phyloP scores from a whole-genome alignment of 1,284 basidiomycete genomes.

The Ceratobasidium sp. region DNA sequence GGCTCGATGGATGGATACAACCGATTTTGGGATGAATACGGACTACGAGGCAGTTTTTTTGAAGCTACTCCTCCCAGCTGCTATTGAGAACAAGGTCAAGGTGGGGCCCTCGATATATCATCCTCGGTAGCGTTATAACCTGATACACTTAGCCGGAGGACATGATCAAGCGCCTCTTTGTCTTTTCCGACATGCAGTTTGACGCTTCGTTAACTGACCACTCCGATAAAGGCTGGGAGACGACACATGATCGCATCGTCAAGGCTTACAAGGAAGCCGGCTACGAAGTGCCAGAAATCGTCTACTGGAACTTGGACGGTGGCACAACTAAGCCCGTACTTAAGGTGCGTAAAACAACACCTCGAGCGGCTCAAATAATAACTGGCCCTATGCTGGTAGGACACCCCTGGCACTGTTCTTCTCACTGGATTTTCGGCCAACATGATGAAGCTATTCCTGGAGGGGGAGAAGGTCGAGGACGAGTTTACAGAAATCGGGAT shows the following conservation, averaged over 20 bases:
- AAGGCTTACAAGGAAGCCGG: conserved; percentile 68
- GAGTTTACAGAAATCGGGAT: conserved; percentile 52
- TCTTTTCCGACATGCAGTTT: conserved; percentile 85
- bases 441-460: conserved; percentile 80
- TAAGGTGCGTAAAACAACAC: conserved; percentile 8
- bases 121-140: neutral
- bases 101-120: neutral
- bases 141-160: conserved; percentile 61
- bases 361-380: neutral
- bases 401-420: conserved; percentile 68
- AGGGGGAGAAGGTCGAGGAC: conserved; percentile 58
- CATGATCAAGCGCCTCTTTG: conserved; percentile 77
- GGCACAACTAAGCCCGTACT: conserved; percentile 42
- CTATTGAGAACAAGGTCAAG: conserved; percentile 66
- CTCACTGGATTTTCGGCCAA: conserved; percentile 77
- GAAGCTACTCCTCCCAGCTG: conserved; percentile 70
- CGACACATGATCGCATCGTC: conserved; percentile 70
- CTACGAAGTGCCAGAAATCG: conserved; percentile 76
- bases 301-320: conserved; percentile 65
- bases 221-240: conserved; percentile 62
- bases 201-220: conserved; percentile 58
- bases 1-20: conserved; percentile 58
- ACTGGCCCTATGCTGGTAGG: neutral
- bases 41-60: conserved; percentile 72
- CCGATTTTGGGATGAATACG: conserved; percentile 71